Percentiles rank a stretch among this genome's conserved stretches.
Conservation (phyloP, 1,139 yeast genomes). For the Kluyveromyces sp. region DNA sequence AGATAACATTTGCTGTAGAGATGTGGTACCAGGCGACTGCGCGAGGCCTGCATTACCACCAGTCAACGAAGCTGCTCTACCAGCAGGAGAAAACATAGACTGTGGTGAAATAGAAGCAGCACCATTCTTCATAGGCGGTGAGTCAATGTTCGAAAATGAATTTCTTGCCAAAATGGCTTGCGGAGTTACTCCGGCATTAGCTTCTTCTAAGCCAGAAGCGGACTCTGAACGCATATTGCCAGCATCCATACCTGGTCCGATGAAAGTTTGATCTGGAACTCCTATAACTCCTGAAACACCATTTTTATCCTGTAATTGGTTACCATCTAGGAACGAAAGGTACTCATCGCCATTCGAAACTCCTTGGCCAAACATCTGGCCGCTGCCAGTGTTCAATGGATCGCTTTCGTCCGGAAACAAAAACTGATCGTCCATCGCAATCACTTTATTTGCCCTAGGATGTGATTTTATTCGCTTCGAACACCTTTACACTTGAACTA, state of each 20-base stretch:
- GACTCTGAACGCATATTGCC: neutral
- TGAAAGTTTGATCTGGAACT: too few relatives aligned
- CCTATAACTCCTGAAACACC: neutral
- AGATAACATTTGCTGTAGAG: constrained; percentile 17
- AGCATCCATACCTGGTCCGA: neutral
- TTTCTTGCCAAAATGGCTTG: constrained; percentile 27
- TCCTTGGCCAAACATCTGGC: constrained; percentile 6
- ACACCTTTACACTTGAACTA: too few relatives aligned
- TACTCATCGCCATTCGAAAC: constrained; percentile 8
- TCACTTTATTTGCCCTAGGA: too few relatives aligned
- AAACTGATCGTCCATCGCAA: constrained; percentile 4
- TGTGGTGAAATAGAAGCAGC: constrained; percentile 9
- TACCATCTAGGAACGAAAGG: constrained; percentile 8
- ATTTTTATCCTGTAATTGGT: constrained; percentile 6
- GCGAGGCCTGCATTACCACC: constrained; percentile 2
- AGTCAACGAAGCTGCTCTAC: neutral
- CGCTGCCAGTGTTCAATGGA: constrained; percentile 2
- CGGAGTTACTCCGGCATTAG: constrained; percentile 18
- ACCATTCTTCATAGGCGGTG: constrained; percentile 6
- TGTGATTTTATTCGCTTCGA: too few relatives aligned
- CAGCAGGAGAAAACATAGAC: constrained; percentile 16
- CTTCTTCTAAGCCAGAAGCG: neutral
- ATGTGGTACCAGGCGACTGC: constrained; percentile 10
- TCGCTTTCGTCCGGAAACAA: constrained; percentile 4
- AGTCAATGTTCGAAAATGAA: constrained; percentile 15